Percentiles rank a stretch among this genome's conserved stretches.
Evolutionary conservation across 169 alveolate genomes (phyloP).

Genomic region (Eimeria falciformis): DNA sequence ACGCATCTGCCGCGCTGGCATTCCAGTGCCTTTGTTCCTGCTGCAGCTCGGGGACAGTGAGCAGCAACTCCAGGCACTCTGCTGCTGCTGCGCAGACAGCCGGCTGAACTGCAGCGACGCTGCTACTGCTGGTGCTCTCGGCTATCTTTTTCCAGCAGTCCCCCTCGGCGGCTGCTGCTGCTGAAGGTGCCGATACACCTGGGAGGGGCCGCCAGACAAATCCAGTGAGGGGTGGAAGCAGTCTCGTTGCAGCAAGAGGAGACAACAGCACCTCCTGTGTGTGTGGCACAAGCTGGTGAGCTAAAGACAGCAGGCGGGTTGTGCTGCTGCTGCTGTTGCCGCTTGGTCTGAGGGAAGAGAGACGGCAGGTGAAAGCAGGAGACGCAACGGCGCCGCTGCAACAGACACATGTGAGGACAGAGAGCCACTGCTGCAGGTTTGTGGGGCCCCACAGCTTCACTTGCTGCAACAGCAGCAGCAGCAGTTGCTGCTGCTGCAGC

Average conservation of each 20-base stretch:
- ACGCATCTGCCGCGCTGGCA: not conserved
- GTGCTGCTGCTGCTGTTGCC: slow-evolving; percentile 24
- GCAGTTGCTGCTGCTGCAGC: slow-evolving; percentile 42
- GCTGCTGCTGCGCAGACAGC: slow-evolving; percentile 50
- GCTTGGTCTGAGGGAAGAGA: slow-evolving; percentile 28
- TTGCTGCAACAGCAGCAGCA: slow-evolving; percentile 55
- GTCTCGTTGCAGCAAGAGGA: slow-evolving; percentile 56
- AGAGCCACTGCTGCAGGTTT: slow-evolving; percentile 31
- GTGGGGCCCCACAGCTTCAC: slow-evolving; percentile 54
- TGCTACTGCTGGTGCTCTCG: not conserved
- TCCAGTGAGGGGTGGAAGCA: slow-evolving; percentile 64
- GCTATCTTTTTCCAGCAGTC: not conserved
- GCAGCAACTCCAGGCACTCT: slow-evolving; percentile 54
- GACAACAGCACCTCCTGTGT: slow-evolving; percentile 20
- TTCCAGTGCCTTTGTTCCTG: not conserved
- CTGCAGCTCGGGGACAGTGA: slow-evolving; percentile 54
- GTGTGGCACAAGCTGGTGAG: slow-evolving; percentile 64
- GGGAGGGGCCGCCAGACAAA: slow-evolving; percentile 56
- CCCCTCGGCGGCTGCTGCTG: not conserved
- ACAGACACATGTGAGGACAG: slow-evolving; percentile 27
- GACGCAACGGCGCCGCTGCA: slow-evolving; percentile 17
- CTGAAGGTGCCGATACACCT: slow-evolving; percentile 28
- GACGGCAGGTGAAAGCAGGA: not conserved
- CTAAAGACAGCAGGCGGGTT: slow-evolving; percentile 18
- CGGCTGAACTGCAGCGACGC: slow-evolving; percentile 15